Conservation (phyloP, 2,329 filamentous ascomycete genomes). For the Fusarium nelsonii region DNA sequence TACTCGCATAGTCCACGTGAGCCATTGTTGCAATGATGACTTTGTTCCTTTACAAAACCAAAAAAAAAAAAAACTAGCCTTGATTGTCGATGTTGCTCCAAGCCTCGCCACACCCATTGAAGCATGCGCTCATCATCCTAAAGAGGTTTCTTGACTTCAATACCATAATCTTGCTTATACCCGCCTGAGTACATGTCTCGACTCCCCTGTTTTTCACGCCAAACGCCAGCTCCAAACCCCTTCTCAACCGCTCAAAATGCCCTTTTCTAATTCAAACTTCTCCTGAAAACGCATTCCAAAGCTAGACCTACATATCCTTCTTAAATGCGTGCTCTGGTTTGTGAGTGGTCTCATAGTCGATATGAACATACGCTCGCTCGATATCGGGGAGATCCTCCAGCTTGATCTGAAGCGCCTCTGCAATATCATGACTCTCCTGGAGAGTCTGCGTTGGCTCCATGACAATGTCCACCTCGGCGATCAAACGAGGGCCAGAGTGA, state of each 20-base stretch:
- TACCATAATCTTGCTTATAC: neutral
- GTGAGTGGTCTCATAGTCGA: slow-evolving; percentile 96
- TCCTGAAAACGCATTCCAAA: slow-evolving; percentile 18
- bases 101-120: neutral
- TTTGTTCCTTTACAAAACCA: slow-evolving; percentile 4
- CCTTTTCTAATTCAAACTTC: slow-evolving; percentile 2
- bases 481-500: slow-evolving; percentile 87
- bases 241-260: slow-evolving; percentile 21
- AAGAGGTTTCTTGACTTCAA: slow-evolving; percentile 11
- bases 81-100: slow-evolving; percentile 4
- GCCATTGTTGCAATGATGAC: slow-evolving; percentile 23
- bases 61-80: slow-evolving; percentile 4
- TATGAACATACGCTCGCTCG: slow-evolving; percentile 94
- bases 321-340: slow-evolving; percentile 83
- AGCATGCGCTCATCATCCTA: neutral
- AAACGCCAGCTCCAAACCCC: slow-evolving; percentile 4
- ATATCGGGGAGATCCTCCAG: slow-evolving; percentile 91
- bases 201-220: slow-evolving; percentile 17
- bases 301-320: slow-evolving; percentile 65
- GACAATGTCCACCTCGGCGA: slow-evolving; percentile 96
- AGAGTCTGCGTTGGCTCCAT: slow-evolving; percentile 84
- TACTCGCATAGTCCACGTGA: slow-evolving; percentile 30
- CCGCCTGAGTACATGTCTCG: slow-evolving; percentile 21
- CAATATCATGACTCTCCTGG: slow-evolving; percentile 87
- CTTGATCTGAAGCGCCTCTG: slow-evolving; percentile 94